Percentiles rank a stretch among this genome's conserved stretches.
phyloP scores from a whole-genome alignment of 768 basidiomycete species.

The Gelatoporia subvermispora region DNA sequence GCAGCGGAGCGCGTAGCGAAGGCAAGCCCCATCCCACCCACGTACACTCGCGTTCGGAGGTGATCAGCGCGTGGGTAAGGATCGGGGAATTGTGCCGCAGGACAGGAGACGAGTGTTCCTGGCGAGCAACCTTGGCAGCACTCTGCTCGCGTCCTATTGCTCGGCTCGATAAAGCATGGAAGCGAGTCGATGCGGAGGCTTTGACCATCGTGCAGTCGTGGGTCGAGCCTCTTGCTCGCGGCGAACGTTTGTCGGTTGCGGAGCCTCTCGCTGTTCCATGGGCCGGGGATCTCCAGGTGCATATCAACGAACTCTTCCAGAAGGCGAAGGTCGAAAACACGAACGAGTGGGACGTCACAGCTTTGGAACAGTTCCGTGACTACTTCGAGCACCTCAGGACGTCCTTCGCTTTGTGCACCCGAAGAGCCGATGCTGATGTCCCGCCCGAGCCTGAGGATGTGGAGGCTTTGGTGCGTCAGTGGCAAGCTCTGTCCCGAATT shows the following conservation, averaged over 20 bases:
- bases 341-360: constrained; percentile 40
- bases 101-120: constrained; percentile 77
- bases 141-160: constrained; percentile 72
- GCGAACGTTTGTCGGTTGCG: constrained; percentile 29
- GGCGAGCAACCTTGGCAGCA: constrained; percentile 68
- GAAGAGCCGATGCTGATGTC: constrained; percentile 29
- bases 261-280: constrained; percentile 58
- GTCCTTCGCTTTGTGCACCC: constrained; percentile 47
- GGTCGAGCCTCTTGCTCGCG: constrained; percentile 43
- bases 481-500: constrained; percentile 43
- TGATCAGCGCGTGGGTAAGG: constrained; percentile 67
- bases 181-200: constrained; percentile 58
- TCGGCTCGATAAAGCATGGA: constrained; percentile 76
- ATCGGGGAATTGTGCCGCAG: constrained; percentile 69
- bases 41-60: constrained; percentile 67
- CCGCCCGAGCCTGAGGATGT: constrained; percentile 30
- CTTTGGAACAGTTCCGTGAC: constrained; percentile 36
- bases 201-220: constrained; percentile 60
- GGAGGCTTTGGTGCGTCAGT: constrained; percentile 47
- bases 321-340: constrained; percentile 39
- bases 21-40: constrained; percentile 42
- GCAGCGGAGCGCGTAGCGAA: constrained; percentile 20
- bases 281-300: constrained; percentile 55
- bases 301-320: constrained; percentile 43
- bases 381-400: constrained; percentile 51